Evolutionary conservation across 768 basidiomycete genomes (phyloP).

Genomic region (Baorangia bicolor): DNA sequence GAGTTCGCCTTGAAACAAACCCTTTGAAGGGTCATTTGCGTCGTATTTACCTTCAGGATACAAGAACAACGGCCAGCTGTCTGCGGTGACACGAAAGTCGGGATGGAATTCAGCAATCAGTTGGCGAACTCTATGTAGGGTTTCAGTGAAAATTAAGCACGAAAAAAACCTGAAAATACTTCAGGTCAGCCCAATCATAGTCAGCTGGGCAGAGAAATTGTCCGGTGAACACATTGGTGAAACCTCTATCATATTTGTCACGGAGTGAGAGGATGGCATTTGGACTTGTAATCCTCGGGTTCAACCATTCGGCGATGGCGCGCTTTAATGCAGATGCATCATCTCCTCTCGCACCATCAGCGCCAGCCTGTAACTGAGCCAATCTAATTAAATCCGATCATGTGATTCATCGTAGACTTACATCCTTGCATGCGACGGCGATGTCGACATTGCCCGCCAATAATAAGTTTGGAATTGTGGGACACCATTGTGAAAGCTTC

Average conservation of each 20-base stretch:
- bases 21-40: background rate
- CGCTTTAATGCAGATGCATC: conserved; percentile 6
- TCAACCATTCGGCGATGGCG: background rate
- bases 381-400: too few species aligned
- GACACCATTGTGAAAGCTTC: conserved; percentile 2
- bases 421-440: too few species aligned
- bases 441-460: too few species aligned
- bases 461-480: too few species aligned
- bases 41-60: background rate
- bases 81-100: background rate
- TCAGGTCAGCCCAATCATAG: conserved; percentile 11
- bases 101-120: conserved; percentile 1
- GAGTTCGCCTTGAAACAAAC: conserved; percentile 1
- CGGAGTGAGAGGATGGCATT: background rate
- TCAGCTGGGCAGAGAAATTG: conserved; percentile 9
- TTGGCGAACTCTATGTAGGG: background rate
- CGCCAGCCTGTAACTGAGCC: conserved; percentile 9
- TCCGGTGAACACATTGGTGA: conserved; percentile 6
- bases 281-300: background rate
- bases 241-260: background rate
- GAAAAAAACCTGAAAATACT: too few species aligned
- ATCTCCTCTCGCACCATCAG: conserved; percentile 8
- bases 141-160: background rate
- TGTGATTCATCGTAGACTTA: too few species aligned
- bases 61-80: conserved; percentile 10